Evolutionary conservation across 768 basidiomycete species (phyloP), one percentile per base, ranked within the genome.

Genomic region (Sarcodon sp.): DNA sequence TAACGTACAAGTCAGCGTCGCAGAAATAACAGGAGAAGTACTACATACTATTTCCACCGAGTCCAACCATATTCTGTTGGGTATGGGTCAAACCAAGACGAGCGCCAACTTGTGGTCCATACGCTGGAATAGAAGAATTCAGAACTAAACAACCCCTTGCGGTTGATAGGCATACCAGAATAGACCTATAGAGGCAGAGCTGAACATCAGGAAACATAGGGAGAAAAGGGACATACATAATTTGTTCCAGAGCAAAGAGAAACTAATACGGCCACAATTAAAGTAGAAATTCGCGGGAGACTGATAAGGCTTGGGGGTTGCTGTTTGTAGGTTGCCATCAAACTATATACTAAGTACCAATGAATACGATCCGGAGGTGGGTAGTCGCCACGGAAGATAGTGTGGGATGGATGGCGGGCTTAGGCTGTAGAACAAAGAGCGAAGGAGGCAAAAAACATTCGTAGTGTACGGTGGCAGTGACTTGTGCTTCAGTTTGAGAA

Each of bases 71-170:
- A 55, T 94, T 93, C 34, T 89, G 68, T 49, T 85, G 77, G 0
- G 90, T 93, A 47, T 92, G 85, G 3, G 76, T 74, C 45, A 93
- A 75, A 43, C 72, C 68, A 13, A 94, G 73, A 36, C 79, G 75
- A n/a, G 79, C 65, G 1, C 85, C 87, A 4, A 94, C 73, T 60
- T 94, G 90, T 0, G 91, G 90, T 1, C 85, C 79, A 60, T 92
- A 96, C 15, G 88, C 90, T 81, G 51, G 1, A 50, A 34, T 34
- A 15, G n/a, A 36, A 10, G 44, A 18, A 33, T 39, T 9, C 32
- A 47, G 33, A 11, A 45, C 7, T n/a, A n/a, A 39, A 55, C 58
- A 51, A 35, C 21, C 39, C 18, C 32, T 27, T 36, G 35, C 15
- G 43, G 45, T 10, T 46, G 47, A 43, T 39, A 32, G 44, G 44